These are phyloP conservation scores for Aspergillus vadensis DNA, from an alignment of 2,329 filamentous ascomycete genomes.

Conservation along the genomic window DNA sequence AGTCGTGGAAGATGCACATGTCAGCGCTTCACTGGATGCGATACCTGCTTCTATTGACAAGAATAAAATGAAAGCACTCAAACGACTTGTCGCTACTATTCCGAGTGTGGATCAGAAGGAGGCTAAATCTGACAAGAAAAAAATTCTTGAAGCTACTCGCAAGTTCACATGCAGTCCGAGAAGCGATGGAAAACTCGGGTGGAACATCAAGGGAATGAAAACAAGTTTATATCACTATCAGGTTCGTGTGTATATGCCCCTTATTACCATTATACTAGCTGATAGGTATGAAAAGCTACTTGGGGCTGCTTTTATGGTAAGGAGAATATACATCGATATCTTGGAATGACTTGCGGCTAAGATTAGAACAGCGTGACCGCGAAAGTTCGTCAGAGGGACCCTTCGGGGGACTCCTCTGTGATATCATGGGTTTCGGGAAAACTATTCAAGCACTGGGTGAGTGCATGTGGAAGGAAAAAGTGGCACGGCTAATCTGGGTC, in stretches of 20 bases:
- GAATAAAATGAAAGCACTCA: slow-evolving; percentile 35
- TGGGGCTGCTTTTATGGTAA: slow-evolving; percentile 39
- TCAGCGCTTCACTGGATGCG: slow-evolving; percentile 24
- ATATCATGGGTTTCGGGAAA: slow-evolving; percentile 48
- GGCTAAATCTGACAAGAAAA: slow-evolving; percentile 26
- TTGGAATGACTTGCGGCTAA: slow-evolving; percentile 12
- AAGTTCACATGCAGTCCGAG: slow-evolving; percentile 31
- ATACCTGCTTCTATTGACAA: slow-evolving; percentile 27
- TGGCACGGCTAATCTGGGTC: background rate
- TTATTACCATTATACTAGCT: background rate
- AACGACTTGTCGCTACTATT: slow-evolving; percentile 35
- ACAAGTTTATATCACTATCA: slow-evolving; percentile 41
- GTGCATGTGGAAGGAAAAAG: background rate
- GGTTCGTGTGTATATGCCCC: slow-evolving; percentile 18
- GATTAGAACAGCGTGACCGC: slow-evolving; percentile 31
- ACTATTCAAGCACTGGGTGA: slow-evolving; percentile 40
- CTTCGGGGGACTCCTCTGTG: slow-evolving; percentile 41
- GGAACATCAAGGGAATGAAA: slow-evolving; percentile 35
- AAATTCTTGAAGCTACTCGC: slow-evolving; percentile 30
- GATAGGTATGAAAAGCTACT: slow-evolving; percentile 27
- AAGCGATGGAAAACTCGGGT: slow-evolving; percentile 34
- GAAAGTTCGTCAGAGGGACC: slow-evolving; percentile 30
- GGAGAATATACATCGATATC: background rate
- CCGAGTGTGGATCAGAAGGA: slow-evolving; percentile 27
- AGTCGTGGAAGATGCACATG: slow-evolving; percentile 30